Base-by-base conservation (phyloP, 1,284 basidiomycete genomes). In the Sutorius eximius region DNA sequence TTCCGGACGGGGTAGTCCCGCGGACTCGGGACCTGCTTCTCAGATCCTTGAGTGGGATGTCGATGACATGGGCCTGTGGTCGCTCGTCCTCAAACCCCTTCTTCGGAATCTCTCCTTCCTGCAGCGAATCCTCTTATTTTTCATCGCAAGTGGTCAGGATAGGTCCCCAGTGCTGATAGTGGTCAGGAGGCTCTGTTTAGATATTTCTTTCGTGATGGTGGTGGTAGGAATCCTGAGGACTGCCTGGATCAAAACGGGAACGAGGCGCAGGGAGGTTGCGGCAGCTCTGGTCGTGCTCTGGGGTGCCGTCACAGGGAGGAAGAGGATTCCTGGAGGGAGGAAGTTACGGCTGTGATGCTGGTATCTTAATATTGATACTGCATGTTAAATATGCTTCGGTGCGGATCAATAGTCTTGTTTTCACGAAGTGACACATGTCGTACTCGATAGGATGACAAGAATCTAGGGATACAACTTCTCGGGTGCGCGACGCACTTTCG, bases 61-160 rank as follows among this genome's bases (percentile, higher is more conserved):
- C 12, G 81, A 88, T 49, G 86, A 91, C 63, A 77, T 91, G 67
- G 90, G 90, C 42, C 78, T 91, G 75, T 92, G 90, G 90, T 82
- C 89, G 11, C 63, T 86, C 40, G 74, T 89, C n/a, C 71, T 89
- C 13, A 80, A 78, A 53, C 89, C 89, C 10, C 56, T 89, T 18
- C 71, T 79, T 27, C 76, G 76, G 32, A 75, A 79, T 18, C 59
- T 85, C 11, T 73, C 75, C 10, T 66, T 70, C 36, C 59, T 88
- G 45, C 77, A 75, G 42, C 72, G 77, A 41, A 61, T 87, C 40
- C 65, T 79, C 9, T 63, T 71, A 29, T 86, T 89, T 70, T 79
- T 91, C 59, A 75, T 80, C 27, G 72, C 73, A 59, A 77, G 78
- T 62, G 81, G 82, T 59, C 65, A 58, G 20, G 75, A 77, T 58